phyloP scores from a whole-genome alignment of 2,329 filamentous ascomycete species.

The Claviceps sp. region DNA sequence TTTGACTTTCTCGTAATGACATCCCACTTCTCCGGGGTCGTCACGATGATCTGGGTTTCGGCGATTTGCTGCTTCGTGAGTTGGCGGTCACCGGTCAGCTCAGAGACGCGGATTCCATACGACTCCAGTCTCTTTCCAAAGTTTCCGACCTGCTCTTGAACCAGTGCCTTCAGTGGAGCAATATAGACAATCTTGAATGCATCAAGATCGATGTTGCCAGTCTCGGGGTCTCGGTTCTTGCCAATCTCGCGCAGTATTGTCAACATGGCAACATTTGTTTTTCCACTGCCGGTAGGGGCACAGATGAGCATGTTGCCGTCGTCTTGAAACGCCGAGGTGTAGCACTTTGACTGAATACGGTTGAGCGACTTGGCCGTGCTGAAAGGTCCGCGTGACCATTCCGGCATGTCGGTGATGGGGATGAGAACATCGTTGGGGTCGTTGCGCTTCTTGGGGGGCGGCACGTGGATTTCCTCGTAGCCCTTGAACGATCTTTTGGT shows the following conservation, averaged over 20 bases:
- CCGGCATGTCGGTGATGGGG: conserved; percentile 75
- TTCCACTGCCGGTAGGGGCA: conserved; percentile 91
- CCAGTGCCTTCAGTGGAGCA: conserved; percentile 85
- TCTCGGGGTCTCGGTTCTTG: conserved; percentile 78
- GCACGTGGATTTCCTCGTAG: conserved; percentile 96
- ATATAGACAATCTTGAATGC: conserved; percentile 99
- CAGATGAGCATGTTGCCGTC: conserved; percentile 98
- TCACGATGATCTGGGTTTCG: conserved; percentile 96
- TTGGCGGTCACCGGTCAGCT: conserved; percentile 92
- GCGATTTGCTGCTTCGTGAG: conserved; percentile 97
- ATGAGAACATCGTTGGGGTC: conserved; percentile 71
- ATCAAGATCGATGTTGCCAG: conserved; percentile 89
- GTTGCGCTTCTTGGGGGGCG: conserved; percentile 74
- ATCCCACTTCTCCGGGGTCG: conserved; percentile 97
- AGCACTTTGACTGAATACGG: conserved; percentile 91
- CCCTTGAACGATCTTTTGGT: conserved; percentile 95
- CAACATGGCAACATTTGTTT: conserved; percentile 97
- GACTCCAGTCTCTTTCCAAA: conserved; percentile 83
- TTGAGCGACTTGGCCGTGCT: conserved; percentile 79
- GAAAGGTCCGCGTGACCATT: conserved; percentile 83
- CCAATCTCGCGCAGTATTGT: conserved; percentile 92
- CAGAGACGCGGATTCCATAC: conserved; percentile 86
- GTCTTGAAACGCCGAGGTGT: conserved; percentile 75
- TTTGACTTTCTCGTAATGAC: conserved; percentile 97
- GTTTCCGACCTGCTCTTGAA: conserved; percentile 96